Evolutionary conservation across 169 alveolate species (phyloP).

Genomic region (Plasmodium relictum): DNA sequence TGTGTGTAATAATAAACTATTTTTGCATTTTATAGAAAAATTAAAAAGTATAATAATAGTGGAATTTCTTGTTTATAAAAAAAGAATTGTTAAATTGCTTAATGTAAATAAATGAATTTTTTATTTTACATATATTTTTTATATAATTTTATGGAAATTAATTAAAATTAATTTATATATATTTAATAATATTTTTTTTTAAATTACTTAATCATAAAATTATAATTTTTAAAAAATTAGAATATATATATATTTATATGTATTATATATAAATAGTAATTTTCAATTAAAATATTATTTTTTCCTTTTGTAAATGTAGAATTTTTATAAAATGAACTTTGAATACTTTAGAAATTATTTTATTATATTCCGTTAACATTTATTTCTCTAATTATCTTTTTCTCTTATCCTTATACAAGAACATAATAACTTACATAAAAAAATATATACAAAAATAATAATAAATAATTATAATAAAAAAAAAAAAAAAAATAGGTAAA

Average conservation of each 20-base stretch:
- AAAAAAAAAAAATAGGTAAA: conserved; percentile 12
- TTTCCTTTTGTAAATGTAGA: conserved; percentile 37
- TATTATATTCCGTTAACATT: conserved; percentile 4
- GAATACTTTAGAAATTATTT: conserved; percentile 19
- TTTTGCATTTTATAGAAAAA: neutral
- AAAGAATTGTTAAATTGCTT: conserved; percentile 10
- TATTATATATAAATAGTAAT: neutral
- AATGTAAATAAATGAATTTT: conserved; percentile 3
- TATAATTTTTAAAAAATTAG: conserved; percentile 5
- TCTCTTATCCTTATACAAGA: conserved; percentile 4
- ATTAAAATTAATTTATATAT: conserved; percentile 19
- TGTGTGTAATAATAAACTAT: conserved; percentile 1
- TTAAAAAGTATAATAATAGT: conserved; percentile 1
- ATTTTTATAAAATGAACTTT: conserved; percentile 31
- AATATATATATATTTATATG: neutral
- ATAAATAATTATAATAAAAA: conserved; percentile 2
- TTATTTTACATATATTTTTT: conserved; percentile 7
- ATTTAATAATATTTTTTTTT: conserved; percentile 5
- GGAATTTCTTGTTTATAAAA: conserved; percentile 11
- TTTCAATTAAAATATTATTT: too few relatives aligned
- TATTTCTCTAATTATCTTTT: conserved; percentile 26
- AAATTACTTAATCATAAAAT: conserved; percentile 9
- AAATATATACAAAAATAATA: neutral
- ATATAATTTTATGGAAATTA: conserved; percentile 13
- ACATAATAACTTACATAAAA: neutral